A percentile compares a stretch with the other conserved stretches of the same genome.
phyloP scores from a whole-genome alignment of 805 yeast genomes.

The Starmera quercuum region DNA sequence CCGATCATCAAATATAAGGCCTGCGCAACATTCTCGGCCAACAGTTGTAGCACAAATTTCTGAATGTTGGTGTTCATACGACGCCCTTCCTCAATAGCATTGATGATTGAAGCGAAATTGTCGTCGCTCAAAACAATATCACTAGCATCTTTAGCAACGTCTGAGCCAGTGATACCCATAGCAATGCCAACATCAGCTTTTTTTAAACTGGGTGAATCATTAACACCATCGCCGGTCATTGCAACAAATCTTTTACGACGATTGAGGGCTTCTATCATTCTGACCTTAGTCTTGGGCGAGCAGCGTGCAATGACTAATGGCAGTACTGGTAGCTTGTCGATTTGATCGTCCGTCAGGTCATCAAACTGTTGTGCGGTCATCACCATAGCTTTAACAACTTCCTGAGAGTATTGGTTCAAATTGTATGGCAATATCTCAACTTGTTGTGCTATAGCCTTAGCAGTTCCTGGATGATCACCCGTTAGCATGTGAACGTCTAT shows the following conservation, averaged over 20 bases:
- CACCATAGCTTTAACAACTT: constrained; percentile 56
- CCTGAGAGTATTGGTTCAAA: constrained; percentile 45
- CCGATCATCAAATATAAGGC: constrained; percentile 65
- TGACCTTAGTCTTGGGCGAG: constrained; percentile 75
- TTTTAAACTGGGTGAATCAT: constrained; percentile 72
- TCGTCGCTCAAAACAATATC: constrained; percentile 73
- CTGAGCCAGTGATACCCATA: constrained; percentile 77
- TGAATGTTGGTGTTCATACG: constrained; percentile 74
- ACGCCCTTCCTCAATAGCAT: constrained; percentile 76
- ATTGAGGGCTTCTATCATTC: constrained; percentile 73
- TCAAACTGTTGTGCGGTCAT: constrained; percentile 75
- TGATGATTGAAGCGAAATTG: constrained; percentile 71
- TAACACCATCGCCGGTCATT: constrained; percentile 83
- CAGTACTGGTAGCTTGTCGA: constrained; percentile 56
- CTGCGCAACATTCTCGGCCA: constrained; percentile 69
- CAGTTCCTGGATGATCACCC: constrained; percentile 77
- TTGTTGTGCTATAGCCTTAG: constrained; percentile 72
- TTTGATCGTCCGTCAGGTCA: constrained; percentile 46
- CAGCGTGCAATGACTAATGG: constrained; percentile 79
- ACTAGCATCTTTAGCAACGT: constrained; percentile 79
- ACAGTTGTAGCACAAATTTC: constrained; percentile 66
- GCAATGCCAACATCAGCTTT: constrained; percentile 79
- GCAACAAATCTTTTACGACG: constrained; percentile 59
- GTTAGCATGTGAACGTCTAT: constrained; percentile 77
- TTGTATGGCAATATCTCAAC: constrained; percentile 68